Conservation (phyloP, 148 eudicot genomes). For the Agrostemma githago region DNA sequence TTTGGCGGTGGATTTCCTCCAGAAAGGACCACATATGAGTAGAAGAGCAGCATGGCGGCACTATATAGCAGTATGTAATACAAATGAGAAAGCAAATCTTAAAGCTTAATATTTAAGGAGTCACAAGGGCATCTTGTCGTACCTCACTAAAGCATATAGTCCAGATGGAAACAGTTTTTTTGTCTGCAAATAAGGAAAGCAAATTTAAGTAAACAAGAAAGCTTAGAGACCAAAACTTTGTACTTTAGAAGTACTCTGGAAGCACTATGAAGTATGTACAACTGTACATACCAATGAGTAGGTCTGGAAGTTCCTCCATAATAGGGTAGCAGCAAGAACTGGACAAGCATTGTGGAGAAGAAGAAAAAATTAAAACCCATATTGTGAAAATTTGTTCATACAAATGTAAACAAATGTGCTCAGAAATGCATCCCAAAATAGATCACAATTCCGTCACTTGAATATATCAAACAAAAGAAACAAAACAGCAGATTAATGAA, state of each 20-base stretch:
- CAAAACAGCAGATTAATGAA: background rate
- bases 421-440: background rate
- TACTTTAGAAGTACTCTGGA: background rate
- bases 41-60: slow-evolving; percentile 81
- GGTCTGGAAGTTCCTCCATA: slow-evolving; percentile 50
- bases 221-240: background rate
- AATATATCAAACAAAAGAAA: background rate
- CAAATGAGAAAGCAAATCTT: slow-evolving; percentile 14
- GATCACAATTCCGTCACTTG: background rate
- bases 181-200: slow-evolving; percentile 44
- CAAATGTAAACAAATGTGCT: background rate
- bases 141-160: slow-evolving; percentile 64
- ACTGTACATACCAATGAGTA: slow-evolving; percentile 27
- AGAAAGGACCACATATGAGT: slow-evolving; percentile 72
- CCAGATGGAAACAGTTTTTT: slow-evolving; percentile 63
- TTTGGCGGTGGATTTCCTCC: slow-evolving; percentile 98
- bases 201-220: background rate
- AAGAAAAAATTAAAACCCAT: slow-evolving; percentile 4
- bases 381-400: background rate
- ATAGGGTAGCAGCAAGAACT: slow-evolving; percentile 55
- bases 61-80: slow-evolving; percentile 32
- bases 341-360: slow-evolving; percentile 28
- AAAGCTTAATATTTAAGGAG: background rate
- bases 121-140: slow-evolving; percentile 10
- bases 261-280: background rate